phyloP scores from a whole-genome alignment of 1,139 yeast species.

The Hyphopichia buzzinii region DNA sequence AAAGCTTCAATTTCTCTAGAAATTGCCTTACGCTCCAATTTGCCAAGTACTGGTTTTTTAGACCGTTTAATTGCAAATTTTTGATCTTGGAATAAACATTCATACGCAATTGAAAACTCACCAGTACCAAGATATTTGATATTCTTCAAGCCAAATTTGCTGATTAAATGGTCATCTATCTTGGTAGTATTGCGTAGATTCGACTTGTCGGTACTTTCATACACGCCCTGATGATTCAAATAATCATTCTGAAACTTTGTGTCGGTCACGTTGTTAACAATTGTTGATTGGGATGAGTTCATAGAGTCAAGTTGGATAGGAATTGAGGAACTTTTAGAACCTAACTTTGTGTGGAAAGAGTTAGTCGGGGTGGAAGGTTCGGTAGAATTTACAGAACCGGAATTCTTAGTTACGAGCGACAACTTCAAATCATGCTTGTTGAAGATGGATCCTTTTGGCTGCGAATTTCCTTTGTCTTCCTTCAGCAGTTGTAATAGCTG shows the following conservation, averaged over 20 bases:
- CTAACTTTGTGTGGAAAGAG: conserved; percentile 8
- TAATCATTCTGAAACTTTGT: not conserved
- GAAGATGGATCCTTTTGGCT: not conserved
- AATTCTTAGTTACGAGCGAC: conserved; percentile 3
- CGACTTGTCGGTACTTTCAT: too few relatives aligned
- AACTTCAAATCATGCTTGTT: conserved; percentile 3
- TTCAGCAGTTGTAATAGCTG: conserved; percentile 1
- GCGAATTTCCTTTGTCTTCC: conserved; percentile 1
- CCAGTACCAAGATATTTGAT: conserved; percentile 78
- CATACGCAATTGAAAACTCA: conserved; percentile 85
- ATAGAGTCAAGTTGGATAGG: conserved; percentile 8
- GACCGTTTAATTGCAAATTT: conserved; percentile 87
- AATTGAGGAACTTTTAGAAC: conserved; percentile 1
- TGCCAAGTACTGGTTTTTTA: conserved; percentile 50
- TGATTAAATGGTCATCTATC: conserved; percentile 58
- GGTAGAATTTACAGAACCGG: not conserved
- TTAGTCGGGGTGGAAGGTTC: conserved; percentile 35
- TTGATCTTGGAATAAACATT: conserved; percentile 61
- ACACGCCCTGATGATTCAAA: too few relatives aligned
- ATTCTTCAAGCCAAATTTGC: conserved; percentile 63
- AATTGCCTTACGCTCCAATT: conserved; percentile 36
- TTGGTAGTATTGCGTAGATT: conserved; percentile 10
- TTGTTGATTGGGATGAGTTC: conserved; percentile 12
- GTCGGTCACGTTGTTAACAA: not conserved
- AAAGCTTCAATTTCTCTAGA: conserved; percentile 45